Percentiles rank a stretch among this genome's conserved stretches.
These are phyloP conservation scores for Arthrobotrys entomopaga DNA, from an alignment of 2,329 filamentous ascomycete species.

Conservation along the genomic window DNA sequence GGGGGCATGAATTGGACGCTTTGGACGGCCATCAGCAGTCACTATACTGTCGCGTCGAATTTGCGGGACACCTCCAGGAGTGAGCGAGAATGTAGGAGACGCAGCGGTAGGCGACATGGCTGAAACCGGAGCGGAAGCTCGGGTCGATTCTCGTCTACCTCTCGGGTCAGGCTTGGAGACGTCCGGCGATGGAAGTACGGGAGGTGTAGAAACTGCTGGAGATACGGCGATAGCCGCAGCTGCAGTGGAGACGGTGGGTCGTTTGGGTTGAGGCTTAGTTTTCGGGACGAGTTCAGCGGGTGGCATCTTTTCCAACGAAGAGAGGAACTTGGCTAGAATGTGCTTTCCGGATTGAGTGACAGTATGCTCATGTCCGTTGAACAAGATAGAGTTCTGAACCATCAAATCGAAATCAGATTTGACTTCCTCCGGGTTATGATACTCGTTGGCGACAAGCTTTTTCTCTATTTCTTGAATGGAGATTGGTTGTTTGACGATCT, in stretches of 20 bases:
- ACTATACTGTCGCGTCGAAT: slow-evolving; percentile 80
- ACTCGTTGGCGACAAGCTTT: slow-evolving; percentile 77
- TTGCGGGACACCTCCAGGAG: slow-evolving; percentile 79
- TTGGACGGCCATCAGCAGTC: slow-evolving; percentile 82
- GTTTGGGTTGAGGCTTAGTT: slow-evolving; percentile 67
- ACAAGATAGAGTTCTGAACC: slow-evolving; percentile 78
- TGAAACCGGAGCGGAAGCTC: slow-evolving; percentile 58
- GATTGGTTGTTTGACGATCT: slow-evolving; percentile 79
- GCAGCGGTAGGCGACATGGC: slow-evolving; percentile 65
- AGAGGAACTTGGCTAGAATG: slow-evolving; percentile 68
- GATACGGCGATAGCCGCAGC: slow-evolving; percentile 57
- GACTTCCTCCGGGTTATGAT: slow-evolving; percentile 76
- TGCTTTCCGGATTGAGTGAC: slow-evolving; percentile 73
- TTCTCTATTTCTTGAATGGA: slow-evolving; percentile 85
- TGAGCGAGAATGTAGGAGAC: slow-evolving; percentile 76
- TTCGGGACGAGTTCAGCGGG: slow-evolving; percentile 69
- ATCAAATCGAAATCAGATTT: slow-evolving; percentile 80
- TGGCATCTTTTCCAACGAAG: slow-evolving; percentile 68
- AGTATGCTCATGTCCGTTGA: slow-evolving; percentile 82
- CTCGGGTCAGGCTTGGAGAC: slow-evolving; percentile 54
- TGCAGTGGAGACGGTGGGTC: slow-evolving; percentile 62
- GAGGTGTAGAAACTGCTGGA: slow-evolving; percentile 59
- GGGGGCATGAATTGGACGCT: slow-evolving; percentile 91
- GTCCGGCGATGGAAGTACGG: slow-evolving; percentile 62
- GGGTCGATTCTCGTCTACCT: slow-evolving; percentile 65